Percentiles rank a stretch among this genome's conserved stretches.
These are phyloP conservation scores for Gossypium raimondii DNA, from an alignment of 345 rosid genomes.

Conservation along the genomic window DNA sequence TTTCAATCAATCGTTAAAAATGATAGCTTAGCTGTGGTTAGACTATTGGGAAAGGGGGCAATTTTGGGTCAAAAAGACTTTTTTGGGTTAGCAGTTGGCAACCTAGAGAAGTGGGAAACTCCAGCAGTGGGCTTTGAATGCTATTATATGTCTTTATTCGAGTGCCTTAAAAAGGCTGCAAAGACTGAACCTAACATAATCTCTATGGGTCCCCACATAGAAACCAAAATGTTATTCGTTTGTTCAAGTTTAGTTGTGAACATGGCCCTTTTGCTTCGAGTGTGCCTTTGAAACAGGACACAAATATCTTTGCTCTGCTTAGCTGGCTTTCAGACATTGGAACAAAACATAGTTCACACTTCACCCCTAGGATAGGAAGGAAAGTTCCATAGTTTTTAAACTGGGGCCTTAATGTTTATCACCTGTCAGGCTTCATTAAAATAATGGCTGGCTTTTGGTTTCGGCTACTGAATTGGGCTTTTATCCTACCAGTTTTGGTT, in stretches of 20 bases:
- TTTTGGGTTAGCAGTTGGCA: background rate
- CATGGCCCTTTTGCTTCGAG: background rate
- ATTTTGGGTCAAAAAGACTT: background rate
- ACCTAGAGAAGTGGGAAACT: slow-evolving; percentile 18
- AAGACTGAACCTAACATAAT: background rate
- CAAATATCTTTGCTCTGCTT: background rate
- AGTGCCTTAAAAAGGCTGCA: slow-evolving; percentile 29
- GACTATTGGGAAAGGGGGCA: background rate
- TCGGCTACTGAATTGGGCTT: background rate
- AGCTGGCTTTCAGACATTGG: slow-evolving; percentile 1
- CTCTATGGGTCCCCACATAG: background rate
- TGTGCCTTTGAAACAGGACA: background rate
- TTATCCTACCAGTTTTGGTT: too few species aligned
- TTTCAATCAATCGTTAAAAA: slow-evolving; percentile 6
- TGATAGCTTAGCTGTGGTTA: slow-evolving; percentile 1
- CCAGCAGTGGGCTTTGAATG: background rate
- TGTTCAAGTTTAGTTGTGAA: background rate
- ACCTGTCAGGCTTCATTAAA: background rate
- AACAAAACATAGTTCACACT: background rate
- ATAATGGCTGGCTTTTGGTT: background rate
- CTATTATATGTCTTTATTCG: slow-evolving; percentile 15
- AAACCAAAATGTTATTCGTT: background rate
- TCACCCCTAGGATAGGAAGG: background rate
- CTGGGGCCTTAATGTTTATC: background rate
- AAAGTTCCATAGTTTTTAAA: background rate